Evolutionary conservation across 1,284 basidiomycete species (phyloP), one percentile per base, ranked within the genome.

Genomic region (Sanghuangporus sanghuang): DNA sequence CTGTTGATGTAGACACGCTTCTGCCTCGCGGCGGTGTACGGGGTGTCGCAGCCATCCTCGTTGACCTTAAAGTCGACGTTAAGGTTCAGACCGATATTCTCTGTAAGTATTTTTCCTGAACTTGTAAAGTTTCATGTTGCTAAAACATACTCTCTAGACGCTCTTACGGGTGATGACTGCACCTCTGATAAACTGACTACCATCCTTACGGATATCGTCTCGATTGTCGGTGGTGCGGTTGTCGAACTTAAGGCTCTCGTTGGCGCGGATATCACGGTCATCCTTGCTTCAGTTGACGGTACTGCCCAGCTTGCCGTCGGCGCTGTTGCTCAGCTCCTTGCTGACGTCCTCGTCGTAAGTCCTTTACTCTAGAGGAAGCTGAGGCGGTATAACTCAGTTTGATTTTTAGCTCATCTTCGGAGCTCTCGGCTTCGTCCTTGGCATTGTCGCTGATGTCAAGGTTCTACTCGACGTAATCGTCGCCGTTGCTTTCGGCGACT

Each of bases 161-260:
- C 44, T 44, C 42, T 65, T 18, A 54, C 23, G 12, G 46, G 38
- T n/a, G 56, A 48, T 9, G 62, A 59, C 61, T 46, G 48, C 16
- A 65, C 60, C 36, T 27, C 42, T 21, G 64, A 62, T 16, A 39
- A 55, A 14, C 55, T 65, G 23, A 59, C 50, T n/a, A 55, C 64
- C 14, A 53, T 62, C 56, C 57, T 65, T 14, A 59, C 21, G 39
- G 57, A 39, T 16, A 50, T 65, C 40, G 64, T 65, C 23, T 23
- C 35, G 6, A 18, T 52, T 50, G 49, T 65, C 48, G 52, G 11
- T 12, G 57, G n/a, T 54, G 64, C 64, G 6, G 48, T 48, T 42
- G 61, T 44, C 27, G 64, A 65, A n/a, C 49, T 65, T 39, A 62
- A 65, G 60, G 59, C 55, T 62, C 64, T 65, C 50, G 61, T 65